Evolutionary conservation across 495 filamentous ascomycete genomes (phyloP), one percentile per base, ranked within the genome.

Genomic region (Rostrohypoxylon terebratum): DNA sequence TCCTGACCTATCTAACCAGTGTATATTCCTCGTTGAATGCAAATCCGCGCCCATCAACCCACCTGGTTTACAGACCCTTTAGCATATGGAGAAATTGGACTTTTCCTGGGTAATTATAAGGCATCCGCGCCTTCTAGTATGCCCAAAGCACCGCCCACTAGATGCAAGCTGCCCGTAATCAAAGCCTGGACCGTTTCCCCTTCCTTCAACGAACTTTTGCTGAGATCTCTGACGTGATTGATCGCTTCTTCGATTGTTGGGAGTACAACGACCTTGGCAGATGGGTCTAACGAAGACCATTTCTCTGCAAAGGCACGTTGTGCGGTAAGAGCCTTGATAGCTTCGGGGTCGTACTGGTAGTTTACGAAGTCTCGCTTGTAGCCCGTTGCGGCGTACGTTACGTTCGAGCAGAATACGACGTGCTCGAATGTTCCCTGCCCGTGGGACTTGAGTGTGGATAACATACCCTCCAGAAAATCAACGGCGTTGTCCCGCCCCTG

Each of bases 231-330:
- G 2, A 91, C 90, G 72, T 83, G 86, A 28, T 85, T 87, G 50
- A 98, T 87, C 16, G 94, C 94, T 65, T 97, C 94, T 74, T 98
- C 94, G 45, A 98, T 93, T 2, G 90, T 97, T 11, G 86, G 83
- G 45, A 91, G 83, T 0, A 96, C 92, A 57, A 85, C 79, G 0
- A 93, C 87, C 38, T 88, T 81, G 0, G 89, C 84, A 4, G 63
- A 69, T 0, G 87, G 83, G 68, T 94, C 93, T 31, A 96, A 83
- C 2, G 83, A 77, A 21, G 81, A 79, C 93, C 94, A 98, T 28
- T 86, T 90, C 25, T 87, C 84, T 0, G 91, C 92, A 28, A 99
- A 89, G 20, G 80, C 87, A 6, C 85, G 89, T 78, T 99, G 96
- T 50, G 92, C 88, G 3, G 87, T 89, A 23, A 97, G 81, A 4